These are phyloP conservation scores for Melocanna baccifera DNA, from an alignment of 176 grass and related monocot genomes.

Conservation along the genomic window DNA sequence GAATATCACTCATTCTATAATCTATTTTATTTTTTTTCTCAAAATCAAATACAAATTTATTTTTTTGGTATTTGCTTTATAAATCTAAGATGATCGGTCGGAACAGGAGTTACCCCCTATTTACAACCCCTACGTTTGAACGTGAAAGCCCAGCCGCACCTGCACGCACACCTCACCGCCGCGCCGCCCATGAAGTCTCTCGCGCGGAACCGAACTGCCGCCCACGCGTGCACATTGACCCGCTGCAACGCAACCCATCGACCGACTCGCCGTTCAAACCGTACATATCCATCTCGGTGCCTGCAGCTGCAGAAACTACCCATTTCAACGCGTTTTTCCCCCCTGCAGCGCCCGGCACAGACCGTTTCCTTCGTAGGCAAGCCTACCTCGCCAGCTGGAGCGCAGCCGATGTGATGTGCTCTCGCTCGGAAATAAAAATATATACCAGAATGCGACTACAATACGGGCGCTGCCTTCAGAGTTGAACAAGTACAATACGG, in stretches of 20 bases:
- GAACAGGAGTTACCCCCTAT: too few species aligned
- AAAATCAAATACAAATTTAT: too few species aligned
- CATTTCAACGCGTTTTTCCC: neutral
- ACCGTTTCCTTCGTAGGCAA: neutral
- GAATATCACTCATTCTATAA: too few species aligned
- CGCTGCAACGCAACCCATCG: too few species aligned
- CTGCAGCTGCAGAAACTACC: neutral
- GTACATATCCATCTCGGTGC: neutral
- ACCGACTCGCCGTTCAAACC: neutral
- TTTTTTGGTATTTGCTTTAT: too few species aligned
- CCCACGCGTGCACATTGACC: conserved; percentile 21
- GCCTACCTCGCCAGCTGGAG: neutral
- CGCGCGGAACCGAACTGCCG: neutral
- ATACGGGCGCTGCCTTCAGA: neutral
- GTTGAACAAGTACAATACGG: neutral
- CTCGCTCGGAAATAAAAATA: neutral
- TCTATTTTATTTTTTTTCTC: too few species aligned
- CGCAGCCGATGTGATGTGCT: neutral
- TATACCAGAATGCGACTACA: neutral
- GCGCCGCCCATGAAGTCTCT: neutral
- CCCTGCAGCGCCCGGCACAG: neutral
- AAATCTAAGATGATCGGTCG: too few species aligned
- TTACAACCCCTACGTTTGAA: too few species aligned
- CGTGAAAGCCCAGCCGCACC: neutral
- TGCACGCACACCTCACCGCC: neutral